A percentile compares a stretch with the other conserved stretches of the same genome.
Evolutionary conservation across 192 early-diverging fungal species (phyloP).

Genomic region (Backusella circina): DNA sequence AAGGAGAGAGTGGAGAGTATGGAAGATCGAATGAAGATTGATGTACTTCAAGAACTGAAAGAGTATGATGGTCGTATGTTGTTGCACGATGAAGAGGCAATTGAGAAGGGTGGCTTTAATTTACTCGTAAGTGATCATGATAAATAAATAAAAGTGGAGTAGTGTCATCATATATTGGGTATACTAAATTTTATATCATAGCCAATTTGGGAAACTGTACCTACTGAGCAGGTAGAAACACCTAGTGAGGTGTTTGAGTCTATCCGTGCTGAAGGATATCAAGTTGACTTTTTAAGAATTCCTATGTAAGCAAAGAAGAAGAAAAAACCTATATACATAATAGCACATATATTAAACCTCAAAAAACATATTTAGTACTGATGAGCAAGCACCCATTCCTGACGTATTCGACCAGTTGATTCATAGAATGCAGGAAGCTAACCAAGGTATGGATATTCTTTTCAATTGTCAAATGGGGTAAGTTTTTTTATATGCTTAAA

Average conservation of each 20-base stretch:
- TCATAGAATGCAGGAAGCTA: conserved; percentile 35
- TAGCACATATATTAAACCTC: not conserved
- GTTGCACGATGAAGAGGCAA: conserved; percentile 54
- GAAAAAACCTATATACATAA: not conserved
- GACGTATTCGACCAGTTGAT: conserved; percentile 63
- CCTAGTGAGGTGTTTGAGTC: conserved; percentile 54
- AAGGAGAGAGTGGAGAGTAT: conserved; percentile 59
- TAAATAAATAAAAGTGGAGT: not conserved
- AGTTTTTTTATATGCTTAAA: not conserved
- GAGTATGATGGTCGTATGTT: conserved; percentile 51
- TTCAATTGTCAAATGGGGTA: conserved; percentile 75
- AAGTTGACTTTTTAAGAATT: conserved; percentile 54
- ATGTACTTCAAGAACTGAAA: conserved; percentile 47
- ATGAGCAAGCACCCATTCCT: conserved; percentile 67
- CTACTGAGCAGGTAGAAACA: conserved; percentile 48
- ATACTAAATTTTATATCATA: not conserved
- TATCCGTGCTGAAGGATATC: conserved; percentile 49
- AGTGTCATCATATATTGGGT: not conserved
- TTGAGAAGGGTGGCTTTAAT: conserved; percentile 39
- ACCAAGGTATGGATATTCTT: conserved; percentile 39
- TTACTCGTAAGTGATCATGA: conserved; percentile 39
- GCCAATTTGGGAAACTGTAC: conserved; percentile 53
- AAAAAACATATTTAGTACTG: conserved; percentile 31
- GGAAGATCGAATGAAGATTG: conserved; percentile 55
- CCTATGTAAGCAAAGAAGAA: conserved; percentile 46